Percentiles rank a stretch among this genome's conserved stretches.
phyloP scores from a whole-genome alignment of 2,329 filamentous ascomycete genomes.

The Coleophoma eucalyptorum region DNA sequence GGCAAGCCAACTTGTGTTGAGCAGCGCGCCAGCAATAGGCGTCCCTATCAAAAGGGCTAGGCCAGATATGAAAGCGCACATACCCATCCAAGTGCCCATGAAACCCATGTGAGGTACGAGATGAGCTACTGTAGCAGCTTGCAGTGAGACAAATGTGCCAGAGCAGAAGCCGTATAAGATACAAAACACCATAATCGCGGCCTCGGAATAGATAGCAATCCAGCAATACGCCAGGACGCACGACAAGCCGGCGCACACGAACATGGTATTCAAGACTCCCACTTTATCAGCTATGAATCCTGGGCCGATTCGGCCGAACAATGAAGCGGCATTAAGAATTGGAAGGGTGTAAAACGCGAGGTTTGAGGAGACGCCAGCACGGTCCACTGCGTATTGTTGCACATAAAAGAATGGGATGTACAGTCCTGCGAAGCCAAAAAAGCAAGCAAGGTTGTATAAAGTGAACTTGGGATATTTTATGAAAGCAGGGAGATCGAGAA shows the following conservation, averaged over 20 bases:
- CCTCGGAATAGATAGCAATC: constrained; percentile 35
- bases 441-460: constrained; percentile 30
- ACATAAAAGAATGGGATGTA: constrained; percentile 46
- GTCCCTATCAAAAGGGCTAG: not conserved
- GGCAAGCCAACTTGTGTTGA: not conserved
- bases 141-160: constrained; percentile 36
- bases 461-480: constrained; percentile 26
- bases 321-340: constrained; percentile 43
- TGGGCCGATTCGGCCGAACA: constrained; percentile 49
- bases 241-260: constrained; percentile 14
- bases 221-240: constrained; percentile 25
- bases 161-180: constrained; percentile 60
- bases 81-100: constrained; percentile 6
- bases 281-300: constrained; percentile 45
- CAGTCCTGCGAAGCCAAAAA: constrained; percentile 40
- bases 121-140: not conserved
- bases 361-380: constrained; percentile 37
- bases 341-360: constrained; percentile 47
- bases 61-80: not conserved
- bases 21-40: constrained; percentile 6
- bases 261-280: constrained; percentile 43
- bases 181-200: constrained; percentile 58
- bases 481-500: constrained; percentile 21
- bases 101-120: constrained; percentile 1
- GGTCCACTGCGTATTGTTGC: constrained; percentile 30